A percentile compares a stretch with the other conserved stretches of the same genome.
These are phyloP conservation scores for Linnemannia hyalina DNA, from an alignment of 192 early-diverging fungal species.

Conservation along the genomic window DNA sequence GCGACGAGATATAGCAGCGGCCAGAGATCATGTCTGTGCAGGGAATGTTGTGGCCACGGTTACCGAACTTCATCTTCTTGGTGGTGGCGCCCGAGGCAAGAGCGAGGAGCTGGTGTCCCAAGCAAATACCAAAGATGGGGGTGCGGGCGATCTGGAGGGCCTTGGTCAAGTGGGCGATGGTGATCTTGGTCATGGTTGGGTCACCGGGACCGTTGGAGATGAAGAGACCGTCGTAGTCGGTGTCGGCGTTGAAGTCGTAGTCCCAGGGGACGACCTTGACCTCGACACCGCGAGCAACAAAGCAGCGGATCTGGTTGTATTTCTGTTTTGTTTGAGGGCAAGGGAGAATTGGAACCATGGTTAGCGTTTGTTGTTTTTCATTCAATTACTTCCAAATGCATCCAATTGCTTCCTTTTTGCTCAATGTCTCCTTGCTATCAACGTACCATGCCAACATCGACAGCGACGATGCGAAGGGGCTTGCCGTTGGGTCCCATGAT, in stretches of 20 bases:
- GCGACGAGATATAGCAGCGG: constrained; percentile 98
- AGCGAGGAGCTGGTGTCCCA: constrained; percentile 98
- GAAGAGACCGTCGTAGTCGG: constrained; percentile 91
- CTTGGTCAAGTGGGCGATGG: constrained; percentile 81
- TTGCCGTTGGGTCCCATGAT: constrained; percentile 71
- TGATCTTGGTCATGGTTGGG: constrained; percentile 84
- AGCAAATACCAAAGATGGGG: constrained; percentile 99
- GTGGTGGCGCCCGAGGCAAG: constrained; percentile 94
- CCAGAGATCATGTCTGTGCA: constrained; percentile 96
- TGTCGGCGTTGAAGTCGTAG: constrained; percentile 88
- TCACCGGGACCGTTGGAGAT: constrained; percentile 98
- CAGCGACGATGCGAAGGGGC: constrained; percentile 87
- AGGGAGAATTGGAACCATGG: background rate
- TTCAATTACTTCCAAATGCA: constrained; percentile 48
- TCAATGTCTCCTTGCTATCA: background rate
- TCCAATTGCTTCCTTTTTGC: background rate
- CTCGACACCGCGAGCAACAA: constrained; percentile 94
- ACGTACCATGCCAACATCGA: constrained; percentile 93
- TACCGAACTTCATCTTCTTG: constrained; percentile 98
- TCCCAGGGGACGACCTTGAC: constrained; percentile 97
- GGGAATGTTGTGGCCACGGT: constrained; percentile 99
- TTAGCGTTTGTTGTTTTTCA: background rate
- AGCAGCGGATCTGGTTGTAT: constrained; percentile 99
- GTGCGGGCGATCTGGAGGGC: constrained; percentile 79
- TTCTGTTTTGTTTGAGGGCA: constrained; percentile 62